Percentiles rank a stretch among this genome's conserved stretches.
Evolutionary conservation across 257 asterid species (phyloP).

Genomic region (Cordia subcordata): DNA sequence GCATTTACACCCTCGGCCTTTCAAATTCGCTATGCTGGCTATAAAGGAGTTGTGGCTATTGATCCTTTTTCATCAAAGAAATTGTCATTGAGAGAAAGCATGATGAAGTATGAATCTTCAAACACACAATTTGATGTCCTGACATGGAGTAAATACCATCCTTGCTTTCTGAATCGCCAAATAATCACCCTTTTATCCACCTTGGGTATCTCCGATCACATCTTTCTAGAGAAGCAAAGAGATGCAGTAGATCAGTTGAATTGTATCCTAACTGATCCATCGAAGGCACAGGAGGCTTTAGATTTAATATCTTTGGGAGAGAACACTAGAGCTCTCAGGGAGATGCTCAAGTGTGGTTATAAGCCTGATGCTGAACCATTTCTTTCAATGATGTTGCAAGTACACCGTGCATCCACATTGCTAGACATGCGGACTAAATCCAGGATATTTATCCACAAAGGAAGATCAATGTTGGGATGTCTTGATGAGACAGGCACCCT

Average conservation of each 20-base stretch:
- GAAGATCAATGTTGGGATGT: conserved; percentile 88
- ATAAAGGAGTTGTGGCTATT: conserved; percentile 84
- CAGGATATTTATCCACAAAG: conserved; percentile 60
- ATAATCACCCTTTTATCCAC: conserved; percentile 75
- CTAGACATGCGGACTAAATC: conserved; percentile 62
- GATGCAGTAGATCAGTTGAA: conserved; percentile 75
- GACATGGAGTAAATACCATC: conserved; percentile 79
- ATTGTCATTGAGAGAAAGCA: conserved; percentile 67
- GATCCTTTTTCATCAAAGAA: conserved; percentile 54
- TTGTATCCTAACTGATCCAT: conserved; percentile 53
- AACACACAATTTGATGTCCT: conserved; percentile 66
- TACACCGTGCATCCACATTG: conserved; percentile 62
- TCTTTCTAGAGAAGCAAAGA: conserved; percentile 58
- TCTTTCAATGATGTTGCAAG: conserved; percentile 80
- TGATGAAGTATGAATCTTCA: conserved; percentile 65
- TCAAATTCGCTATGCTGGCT: conserved; percentile 88
- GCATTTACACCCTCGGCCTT: conserved; percentile 61
- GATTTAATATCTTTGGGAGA: conserved; percentile 89
- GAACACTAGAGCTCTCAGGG: conserved; percentile 64
- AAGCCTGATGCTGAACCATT: conserved; percentile 80
- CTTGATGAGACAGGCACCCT: conserved; percentile 72
- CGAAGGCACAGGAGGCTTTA: conserved; percentile 64
- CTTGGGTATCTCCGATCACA: conserved; percentile 59
- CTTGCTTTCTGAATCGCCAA: conserved; percentile 82
- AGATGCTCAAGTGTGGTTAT: conserved; percentile 78